These are phyloP conservation scores for Mortierella sp. DNA, from an alignment of 371 early-diverging fungal genomes.

Conservation along the genomic window DNA sequence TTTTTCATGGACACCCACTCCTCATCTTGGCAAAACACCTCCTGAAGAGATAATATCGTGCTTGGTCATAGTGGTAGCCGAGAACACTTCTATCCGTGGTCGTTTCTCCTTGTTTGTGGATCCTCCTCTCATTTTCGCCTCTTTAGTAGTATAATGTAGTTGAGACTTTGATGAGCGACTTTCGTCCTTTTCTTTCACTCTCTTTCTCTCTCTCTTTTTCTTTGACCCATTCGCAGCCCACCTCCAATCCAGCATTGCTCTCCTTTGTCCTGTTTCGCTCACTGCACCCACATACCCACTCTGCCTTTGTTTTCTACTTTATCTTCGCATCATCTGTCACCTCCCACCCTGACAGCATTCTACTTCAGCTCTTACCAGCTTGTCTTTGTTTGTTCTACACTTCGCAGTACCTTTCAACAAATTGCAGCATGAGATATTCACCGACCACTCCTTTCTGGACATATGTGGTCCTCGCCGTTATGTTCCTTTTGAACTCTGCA, in stretches of 20 bases:
- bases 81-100: not conserved
- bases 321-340: not conserved
- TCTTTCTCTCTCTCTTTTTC: not conserved
- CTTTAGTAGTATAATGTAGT: not conserved
- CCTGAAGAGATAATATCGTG: not conserved
- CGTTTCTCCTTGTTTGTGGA: not conserved
- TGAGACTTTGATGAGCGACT: not conserved
- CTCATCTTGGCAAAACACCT: not conserved
- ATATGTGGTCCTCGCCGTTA: not conserved
- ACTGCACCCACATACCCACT: not conserved
- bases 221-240: not conserved
- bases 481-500: not conserved
- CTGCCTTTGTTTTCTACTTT: not conserved
- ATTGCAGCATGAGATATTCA: not conserved
- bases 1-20: not conserved
- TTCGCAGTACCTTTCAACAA: not conserved
- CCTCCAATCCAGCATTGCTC: not conserved
- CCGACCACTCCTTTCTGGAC: not conserved
- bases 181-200: not conserved
- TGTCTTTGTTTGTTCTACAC: not conserved
- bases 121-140: not conserved
- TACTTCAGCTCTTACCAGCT: not conserved
- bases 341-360: not conserved
- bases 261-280: not conserved
- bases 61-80: not conserved